Conservation (phyloP, 1,284 basidiomycete genomes). For the Phylloporus gajari region DNA sequence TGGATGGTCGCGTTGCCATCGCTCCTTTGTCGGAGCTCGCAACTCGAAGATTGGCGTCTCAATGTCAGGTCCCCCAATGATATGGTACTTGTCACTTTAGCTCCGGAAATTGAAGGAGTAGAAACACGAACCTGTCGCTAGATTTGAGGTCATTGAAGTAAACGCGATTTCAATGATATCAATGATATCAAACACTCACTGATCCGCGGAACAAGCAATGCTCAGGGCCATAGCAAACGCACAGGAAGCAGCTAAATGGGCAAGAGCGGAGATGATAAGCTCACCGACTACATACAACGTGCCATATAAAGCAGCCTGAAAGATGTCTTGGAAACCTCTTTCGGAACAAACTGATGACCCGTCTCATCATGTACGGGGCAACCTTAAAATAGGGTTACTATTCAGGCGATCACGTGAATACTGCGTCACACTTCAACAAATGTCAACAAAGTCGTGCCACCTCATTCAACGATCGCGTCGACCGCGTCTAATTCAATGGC, state of each 20-base stretch:
- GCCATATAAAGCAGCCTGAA: not conserved
- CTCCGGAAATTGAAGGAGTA: no score
- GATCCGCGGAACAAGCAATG: no score
- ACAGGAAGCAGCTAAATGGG: no score
- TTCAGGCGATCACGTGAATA: slow-evolving; percentile 23
- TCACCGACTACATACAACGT: not conserved
- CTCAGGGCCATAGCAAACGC: no score
- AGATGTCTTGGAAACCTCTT: not conserved
- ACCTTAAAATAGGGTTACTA: no score
- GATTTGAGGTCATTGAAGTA: no score
- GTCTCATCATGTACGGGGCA: not conserved
- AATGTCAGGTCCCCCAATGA: no score
- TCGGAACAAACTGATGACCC: not conserved
- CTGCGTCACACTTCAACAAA: slow-evolving; percentile 37
- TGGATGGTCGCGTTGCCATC: not conserved
- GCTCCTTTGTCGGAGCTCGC: not conserved
- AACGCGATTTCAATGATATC: no score
- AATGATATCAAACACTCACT: no score
- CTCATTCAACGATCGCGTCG: slow-evolving; percentile 15
- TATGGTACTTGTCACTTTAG: not conserved
- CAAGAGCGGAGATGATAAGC: slow-evolving; percentile 2
- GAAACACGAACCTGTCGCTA: no score
- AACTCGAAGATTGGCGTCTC: no score
- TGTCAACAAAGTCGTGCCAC: slow-evolving; percentile 35
- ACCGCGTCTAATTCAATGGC: slow-evolving; percentile 10